A percentile compares a stretch with the other conserved stretches of the same genome.
phyloP scores from a whole-genome alignment of 2,329 filamentous ascomycete genomes.

The Shiraia sp. region DNA sequence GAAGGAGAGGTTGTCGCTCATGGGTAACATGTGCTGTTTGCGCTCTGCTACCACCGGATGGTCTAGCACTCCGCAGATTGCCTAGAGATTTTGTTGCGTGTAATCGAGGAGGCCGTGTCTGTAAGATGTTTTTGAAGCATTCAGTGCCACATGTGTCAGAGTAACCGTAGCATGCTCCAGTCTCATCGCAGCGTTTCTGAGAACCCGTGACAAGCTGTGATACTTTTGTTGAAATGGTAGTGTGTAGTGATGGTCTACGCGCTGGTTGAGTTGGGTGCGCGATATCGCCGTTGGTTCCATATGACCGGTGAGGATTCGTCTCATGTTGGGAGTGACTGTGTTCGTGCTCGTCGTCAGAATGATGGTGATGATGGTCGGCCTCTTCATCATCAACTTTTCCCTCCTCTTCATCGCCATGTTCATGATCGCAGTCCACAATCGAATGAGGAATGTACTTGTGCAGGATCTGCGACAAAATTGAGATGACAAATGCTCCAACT shows the following conservation, averaged over 20 bases:
- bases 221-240: constrained; percentile 49
- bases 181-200: constrained; percentile 57
- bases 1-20: constrained; percentile 37
- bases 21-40: constrained; percentile 27
- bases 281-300: constrained; percentile 21
- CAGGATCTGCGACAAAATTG: constrained; percentile 70
- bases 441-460: constrained; percentile 77
- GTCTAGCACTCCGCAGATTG: constrained; percentile 17
- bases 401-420: constrained; percentile 61
- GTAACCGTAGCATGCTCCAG: constrained; percentile 64
- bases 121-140: constrained; percentile 58
- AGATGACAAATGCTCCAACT: constrained; percentile 74
- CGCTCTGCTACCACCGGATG: constrained; percentile 23
- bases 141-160: constrained; percentile 65
- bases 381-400: constrained; percentile 34
- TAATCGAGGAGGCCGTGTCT: constrained; percentile 37
- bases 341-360: constrained; percentile 27
- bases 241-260: constrained; percentile 47
- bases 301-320: constrained; percentile 14
- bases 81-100: constrained; percentile 22
- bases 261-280: constrained; percentile 7
- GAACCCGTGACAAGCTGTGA: constrained; percentile 53
- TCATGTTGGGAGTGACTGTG: constrained; percentile 13
- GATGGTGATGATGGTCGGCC: constrained; percentile 16
- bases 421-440: constrained; percentile 79